Evolutionary conservation across 1,284 basidiomycete species (phyloP).

Genomic region (Cutaneotrichosporon cutaneum): DNA sequence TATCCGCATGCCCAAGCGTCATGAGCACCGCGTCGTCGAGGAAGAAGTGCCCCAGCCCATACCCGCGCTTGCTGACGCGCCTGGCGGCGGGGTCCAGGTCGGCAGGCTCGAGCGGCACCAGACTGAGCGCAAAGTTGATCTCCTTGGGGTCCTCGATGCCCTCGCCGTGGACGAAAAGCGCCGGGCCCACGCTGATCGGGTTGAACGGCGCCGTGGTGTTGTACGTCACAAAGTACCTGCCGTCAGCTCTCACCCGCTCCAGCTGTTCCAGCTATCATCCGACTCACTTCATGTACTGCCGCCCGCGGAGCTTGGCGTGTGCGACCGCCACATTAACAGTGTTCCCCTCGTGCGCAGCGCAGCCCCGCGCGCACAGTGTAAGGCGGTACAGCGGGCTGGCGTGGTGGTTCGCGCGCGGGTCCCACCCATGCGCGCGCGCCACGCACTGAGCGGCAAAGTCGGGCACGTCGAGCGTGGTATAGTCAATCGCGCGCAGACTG

Average conservation of each 20-base stretch:
- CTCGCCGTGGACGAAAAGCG: background rate
- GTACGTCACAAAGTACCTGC: background rate
- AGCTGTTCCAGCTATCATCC: too few relatives aligned
- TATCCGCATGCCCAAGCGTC: background rate
- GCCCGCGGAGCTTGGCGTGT: background rate
- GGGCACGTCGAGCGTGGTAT: background rate
- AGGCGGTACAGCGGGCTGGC: background rate
- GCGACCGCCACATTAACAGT: background rate
- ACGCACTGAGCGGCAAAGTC: background rate
- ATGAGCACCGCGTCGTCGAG: slow-evolving; percentile 1
- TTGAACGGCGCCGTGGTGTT: background rate
- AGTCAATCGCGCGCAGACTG: background rate
- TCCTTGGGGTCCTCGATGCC: background rate
- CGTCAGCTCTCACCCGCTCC: too few relatives aligned
- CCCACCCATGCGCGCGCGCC: background rate
- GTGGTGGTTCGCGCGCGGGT: background rate
- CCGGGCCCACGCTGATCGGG: background rate
- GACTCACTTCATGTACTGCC: background rate
- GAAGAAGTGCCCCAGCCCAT: background rate
- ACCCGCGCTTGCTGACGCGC: background rate
- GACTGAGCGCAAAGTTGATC: background rate
- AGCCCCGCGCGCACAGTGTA: background rate
- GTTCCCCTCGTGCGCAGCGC: background rate
- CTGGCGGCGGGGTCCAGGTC: background rate
- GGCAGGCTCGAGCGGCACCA: background rate